Conservation (phyloP, 345 rosid species). For the Eucalyptus curtisii region DNA sequence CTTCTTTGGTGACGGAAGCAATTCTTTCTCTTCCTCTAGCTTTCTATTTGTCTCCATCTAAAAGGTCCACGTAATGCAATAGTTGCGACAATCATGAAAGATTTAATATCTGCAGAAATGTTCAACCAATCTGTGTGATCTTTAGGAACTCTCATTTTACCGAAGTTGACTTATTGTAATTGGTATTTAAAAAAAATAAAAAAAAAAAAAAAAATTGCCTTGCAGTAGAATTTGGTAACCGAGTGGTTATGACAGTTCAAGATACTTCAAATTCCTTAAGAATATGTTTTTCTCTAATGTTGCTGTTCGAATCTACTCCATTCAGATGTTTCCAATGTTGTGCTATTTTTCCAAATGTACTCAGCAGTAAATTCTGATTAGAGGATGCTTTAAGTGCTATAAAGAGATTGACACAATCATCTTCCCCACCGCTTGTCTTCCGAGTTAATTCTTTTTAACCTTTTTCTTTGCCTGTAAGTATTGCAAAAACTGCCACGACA, state of each 20-base stretch:
- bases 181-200: too few relatives aligned
- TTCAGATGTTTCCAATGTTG: neutral
- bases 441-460: neutral
- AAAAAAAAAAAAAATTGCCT: neutral
- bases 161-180: neutral
- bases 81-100: neutral
- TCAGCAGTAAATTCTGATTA: neutral
- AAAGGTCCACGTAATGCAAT: neutral
- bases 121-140: neutral
- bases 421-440: neutral
- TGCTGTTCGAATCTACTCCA: neutral
- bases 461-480: neutral
- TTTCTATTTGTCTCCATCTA: neutral
- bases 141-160: neutral
- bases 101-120: neutral
- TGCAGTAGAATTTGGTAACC: neutral
- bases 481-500: neutral
- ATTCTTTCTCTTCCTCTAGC: neutral
- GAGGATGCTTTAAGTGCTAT: neutral
- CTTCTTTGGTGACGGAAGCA: neutral
- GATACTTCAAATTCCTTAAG: neutral
- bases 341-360: neutral
- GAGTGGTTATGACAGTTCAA: neutral
- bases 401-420: neutral
- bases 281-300: neutral